Conservation (phyloP, 2,329 filamentous ascomycete genomes). For the Talaromyces sp. region DNA sequence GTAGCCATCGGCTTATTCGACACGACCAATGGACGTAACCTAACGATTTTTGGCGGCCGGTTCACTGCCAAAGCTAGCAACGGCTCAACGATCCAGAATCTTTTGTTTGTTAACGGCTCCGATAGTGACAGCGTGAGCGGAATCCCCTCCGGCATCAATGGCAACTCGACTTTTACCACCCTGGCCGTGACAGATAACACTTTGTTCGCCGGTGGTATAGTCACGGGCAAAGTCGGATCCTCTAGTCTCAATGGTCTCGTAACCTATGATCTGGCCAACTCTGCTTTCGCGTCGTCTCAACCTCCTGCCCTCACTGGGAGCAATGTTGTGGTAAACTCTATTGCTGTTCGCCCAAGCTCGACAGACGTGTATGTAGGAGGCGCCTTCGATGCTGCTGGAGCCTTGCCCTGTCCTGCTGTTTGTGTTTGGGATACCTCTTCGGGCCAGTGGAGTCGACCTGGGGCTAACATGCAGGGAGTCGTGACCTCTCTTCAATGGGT, state of each 20-base stretch:
- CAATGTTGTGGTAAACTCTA: slow-evolving; percentile 66
- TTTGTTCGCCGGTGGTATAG: slow-evolving; percentile 75
- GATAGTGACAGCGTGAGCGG: slow-evolving; percentile 63
- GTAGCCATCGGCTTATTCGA: slow-evolving; percentile 79
- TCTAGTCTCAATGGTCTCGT: slow-evolving; percentile 66
- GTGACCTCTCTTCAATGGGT: slow-evolving; percentile 73
- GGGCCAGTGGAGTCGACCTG: slow-evolving; percentile 75
- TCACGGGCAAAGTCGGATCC: slow-evolving; percentile 63
- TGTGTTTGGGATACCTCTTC: slow-evolving; percentile 70
- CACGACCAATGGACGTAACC: slow-evolving; percentile 61
- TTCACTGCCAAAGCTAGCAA: slow-evolving; percentile 68
- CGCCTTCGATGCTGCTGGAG: slow-evolving; percentile 75
- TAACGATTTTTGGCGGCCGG: slow-evolving; percentile 83
- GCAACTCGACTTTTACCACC: slow-evolving; percentile 69
- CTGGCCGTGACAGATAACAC: slow-evolving; percentile 62
- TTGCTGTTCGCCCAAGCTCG: slow-evolving; percentile 65
- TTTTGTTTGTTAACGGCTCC: slow-evolving; percentile 76
- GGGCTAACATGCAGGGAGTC: slow-evolving; percentile 63
- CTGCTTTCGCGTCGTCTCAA: slow-evolving; percentile 59
- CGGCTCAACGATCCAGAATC: slow-evolving; percentile 68
- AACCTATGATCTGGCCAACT: slow-evolving; percentile 67
- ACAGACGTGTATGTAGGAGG: slow-evolving; percentile 81
- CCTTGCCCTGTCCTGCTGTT: slow-evolving; percentile 72
- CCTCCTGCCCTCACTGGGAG: slow-evolving; percentile 67
- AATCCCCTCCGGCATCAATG: slow-evolving; percentile 57